These are phyloP conservation scores for Xylariaceae sp. DNA, from an alignment of 2,329 filamentous ascomycete species.

Conservation along the genomic window DNA sequence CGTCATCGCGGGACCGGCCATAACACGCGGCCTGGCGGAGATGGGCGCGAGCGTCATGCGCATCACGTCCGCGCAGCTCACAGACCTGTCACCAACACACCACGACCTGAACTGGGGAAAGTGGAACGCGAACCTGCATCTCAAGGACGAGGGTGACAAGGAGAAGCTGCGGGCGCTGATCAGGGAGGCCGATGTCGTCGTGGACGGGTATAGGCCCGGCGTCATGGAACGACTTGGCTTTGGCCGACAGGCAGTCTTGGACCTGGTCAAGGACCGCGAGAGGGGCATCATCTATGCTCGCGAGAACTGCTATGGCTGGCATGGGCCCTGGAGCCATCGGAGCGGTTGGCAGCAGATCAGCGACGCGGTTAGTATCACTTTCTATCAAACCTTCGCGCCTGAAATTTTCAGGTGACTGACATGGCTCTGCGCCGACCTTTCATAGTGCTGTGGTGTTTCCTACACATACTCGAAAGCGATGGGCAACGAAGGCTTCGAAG, in stretches of 20 bases:
- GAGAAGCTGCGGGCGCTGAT: constrained; percentile 21
- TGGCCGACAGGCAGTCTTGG: constrained; percentile 19
- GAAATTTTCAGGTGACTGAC: too few species aligned
- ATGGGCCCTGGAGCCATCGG: constrained; percentile 27
- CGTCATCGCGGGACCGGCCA: constrained; percentile 43
- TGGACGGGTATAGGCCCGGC: constrained; percentile 32
- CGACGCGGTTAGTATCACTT: constrained; percentile 8
- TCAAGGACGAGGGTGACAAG: constrained; percentile 8
- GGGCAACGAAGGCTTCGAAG: constrained; percentile 20
- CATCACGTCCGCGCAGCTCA: constrained; percentile 34
- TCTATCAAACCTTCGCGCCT: not conserved
- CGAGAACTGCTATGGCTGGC: constrained; percentile 34
- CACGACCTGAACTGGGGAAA: constrained; percentile 47
- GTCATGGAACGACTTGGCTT: constrained; percentile 30
- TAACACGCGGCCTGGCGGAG: constrained; percentile 30
- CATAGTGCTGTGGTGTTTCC: constrained; percentile 12
- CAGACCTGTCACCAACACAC: constrained; percentile 37
- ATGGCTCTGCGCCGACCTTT: too few species aligned
- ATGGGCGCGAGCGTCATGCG: constrained; percentile 42
- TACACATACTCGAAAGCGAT: constrained; percentile 15
- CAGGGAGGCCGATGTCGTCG: constrained; percentile 31
- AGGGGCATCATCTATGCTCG: constrained; percentile 29
- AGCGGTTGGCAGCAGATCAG: constrained; percentile 31
- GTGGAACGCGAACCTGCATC: constrained; percentile 30
- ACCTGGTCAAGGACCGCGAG: constrained; percentile 19